phyloP scores from a whole-genome alignment of 2,329 filamentous ascomycete genomes.

The Tympanopsis confertula region DNA sequence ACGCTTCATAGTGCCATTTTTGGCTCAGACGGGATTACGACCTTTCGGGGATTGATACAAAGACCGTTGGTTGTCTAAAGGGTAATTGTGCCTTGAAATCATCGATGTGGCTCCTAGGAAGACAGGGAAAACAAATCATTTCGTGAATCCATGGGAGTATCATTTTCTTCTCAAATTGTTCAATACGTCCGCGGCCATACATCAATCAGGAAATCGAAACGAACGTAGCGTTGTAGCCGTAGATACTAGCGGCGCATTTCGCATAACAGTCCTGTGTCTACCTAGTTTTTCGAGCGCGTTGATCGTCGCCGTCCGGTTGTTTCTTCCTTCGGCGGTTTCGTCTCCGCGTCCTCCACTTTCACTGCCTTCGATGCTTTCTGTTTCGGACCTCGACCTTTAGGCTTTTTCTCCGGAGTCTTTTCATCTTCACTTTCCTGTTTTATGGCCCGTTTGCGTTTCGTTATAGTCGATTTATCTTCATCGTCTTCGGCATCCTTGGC shows the following conservation, averaged over 20 bases:
- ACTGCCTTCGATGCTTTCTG: neutral
- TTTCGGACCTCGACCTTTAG: neutral
- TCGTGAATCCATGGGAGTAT: neutral
- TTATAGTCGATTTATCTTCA: conserved; percentile 4
- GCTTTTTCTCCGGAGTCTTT: neutral
- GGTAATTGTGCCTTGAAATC: no score
- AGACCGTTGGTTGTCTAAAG: no score
- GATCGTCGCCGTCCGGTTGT: neutral
- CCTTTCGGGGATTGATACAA: no score
- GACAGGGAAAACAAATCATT: neutral
- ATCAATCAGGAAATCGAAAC: neutral
- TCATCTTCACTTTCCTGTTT: neutral
- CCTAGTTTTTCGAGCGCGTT: neutral
- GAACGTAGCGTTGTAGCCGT: neutral
- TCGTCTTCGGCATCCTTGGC: conserved; percentile 34
- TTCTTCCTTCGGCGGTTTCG: neutral
- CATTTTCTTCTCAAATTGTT: neutral
- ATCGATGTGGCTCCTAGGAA: neutral
- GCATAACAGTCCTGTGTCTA: neutral
- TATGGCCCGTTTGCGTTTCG: neutral
- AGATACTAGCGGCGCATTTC: neutral
- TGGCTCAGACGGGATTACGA: no score
- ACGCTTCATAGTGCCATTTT: no score
- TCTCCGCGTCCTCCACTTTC: neutral
- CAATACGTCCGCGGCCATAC: no score